Percentiles rank a stretch among this genome's conserved stretches.
Evolutionary conservation across 345 rosid species (phyloP).

Genomic region (Eucalyptus tenuipes): DNA sequence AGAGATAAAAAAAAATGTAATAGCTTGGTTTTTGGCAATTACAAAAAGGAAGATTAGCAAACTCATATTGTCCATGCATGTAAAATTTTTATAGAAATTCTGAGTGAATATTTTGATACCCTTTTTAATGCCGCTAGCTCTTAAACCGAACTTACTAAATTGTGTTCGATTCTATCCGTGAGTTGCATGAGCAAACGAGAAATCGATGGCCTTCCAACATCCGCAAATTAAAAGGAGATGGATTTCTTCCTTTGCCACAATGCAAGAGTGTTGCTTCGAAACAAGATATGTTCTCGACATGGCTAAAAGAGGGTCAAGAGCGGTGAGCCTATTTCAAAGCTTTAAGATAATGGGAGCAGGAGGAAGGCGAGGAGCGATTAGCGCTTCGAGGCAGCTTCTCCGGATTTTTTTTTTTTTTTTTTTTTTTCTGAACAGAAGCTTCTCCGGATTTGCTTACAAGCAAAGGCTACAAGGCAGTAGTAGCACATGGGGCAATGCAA

Average conservation of each 20-base stretch:
- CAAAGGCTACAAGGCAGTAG: background rate
- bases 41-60: background rate
- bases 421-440: too few relatives aligned
- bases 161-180: background rate
- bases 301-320: background rate
- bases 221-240: background rate
- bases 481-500: background rate
- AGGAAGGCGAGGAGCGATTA: background rate
- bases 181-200: background rate
- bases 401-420: too few relatives aligned
- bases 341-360: background rate
- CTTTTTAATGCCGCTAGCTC: background rate
- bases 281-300: background rate
- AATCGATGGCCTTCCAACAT: background rate
- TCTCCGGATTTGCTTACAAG: background rate
- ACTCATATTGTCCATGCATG: background rate
- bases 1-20: background rate
- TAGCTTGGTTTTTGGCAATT: background rate
- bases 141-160: background rate
- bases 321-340: background rate
- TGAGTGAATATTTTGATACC: background rate
- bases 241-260: too few relatives aligned
- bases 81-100: background rate
- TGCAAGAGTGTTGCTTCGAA: background rate
- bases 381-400: background rate